These are phyloP conservation scores for Kodamaea neixiangensis DNA, from an alignment of 805 yeast genomes.

Conservation along the genomic window DNA sequence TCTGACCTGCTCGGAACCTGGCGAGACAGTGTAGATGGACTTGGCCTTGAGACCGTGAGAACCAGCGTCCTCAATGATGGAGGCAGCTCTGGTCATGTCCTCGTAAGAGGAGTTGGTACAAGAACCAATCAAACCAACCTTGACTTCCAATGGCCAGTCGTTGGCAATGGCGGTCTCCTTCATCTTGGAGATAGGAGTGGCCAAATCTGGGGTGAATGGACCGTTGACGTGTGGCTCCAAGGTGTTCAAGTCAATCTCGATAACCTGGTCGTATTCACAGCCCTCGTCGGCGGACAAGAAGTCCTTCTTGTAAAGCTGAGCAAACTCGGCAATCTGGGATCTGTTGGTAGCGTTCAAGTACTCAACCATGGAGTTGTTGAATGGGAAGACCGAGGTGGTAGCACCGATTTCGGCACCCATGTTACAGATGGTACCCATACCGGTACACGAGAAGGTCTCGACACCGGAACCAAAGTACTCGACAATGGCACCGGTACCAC, in stretches of 20 bases:
- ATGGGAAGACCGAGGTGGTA: conserved; percentile 96
- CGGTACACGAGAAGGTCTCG: conserved; percentile 85
- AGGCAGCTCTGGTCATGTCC: conserved; percentile 96
- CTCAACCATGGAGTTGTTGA: conserved; percentile 71
- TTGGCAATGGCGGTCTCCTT: conserved; percentile 67
- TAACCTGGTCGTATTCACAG: conserved; percentile 87
- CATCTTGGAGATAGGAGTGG: conserved; percentile 87
- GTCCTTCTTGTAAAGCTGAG: conserved; percentile 57
- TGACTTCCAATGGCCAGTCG: conserved; percentile 83
- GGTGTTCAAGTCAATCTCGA: conserved; percentile 83
- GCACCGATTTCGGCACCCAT: conserved; percentile 99
- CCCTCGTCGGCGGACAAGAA: conserved; percentile 83
- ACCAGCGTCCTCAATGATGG: conserved; percentile 85
- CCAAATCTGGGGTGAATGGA: conserved; percentile 97
- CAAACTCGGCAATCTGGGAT: conserved; percentile 78
- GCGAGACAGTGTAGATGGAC: conserved; percentile 87
- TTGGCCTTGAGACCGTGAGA: conserved; percentile 85
- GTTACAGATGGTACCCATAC: conserved; percentile 99
- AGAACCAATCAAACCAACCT: conserved; percentile 96
- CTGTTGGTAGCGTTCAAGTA: conserved; percentile 85
- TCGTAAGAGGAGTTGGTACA: conserved; percentile 98
- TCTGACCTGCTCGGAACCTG: conserved; percentile 97
- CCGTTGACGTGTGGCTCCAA: conserved; percentile 97
- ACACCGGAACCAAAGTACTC: conserved; percentile 98
- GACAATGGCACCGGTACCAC: conserved; percentile 96